These are phyloP conservation scores for Microsporum canis DNA, from an alignment of 2,329 filamentous ascomycete genomes.

Conservation along the genomic window DNA sequence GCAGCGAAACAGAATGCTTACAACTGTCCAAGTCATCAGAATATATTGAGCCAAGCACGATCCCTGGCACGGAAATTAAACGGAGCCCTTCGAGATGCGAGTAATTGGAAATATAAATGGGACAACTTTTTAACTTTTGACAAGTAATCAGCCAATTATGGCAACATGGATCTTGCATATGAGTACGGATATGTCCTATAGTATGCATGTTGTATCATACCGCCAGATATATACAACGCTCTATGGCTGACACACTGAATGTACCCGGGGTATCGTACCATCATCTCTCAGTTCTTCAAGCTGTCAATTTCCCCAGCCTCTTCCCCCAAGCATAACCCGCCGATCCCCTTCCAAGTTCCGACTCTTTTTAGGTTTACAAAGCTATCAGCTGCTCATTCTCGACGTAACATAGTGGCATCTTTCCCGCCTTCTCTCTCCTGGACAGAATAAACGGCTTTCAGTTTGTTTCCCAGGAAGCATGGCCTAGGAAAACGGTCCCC, in stretches of 20 bases:
- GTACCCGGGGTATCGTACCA: neutral
- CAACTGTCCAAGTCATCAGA: neutral
- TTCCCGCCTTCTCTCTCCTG: neutral
- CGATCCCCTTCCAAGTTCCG: neutral
- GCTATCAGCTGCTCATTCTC: neutral
- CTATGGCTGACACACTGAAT: neutral
- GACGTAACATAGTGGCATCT: neutral
- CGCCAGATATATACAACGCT: neutral
- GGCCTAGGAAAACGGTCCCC: neutral
- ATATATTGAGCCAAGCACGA: neutral
- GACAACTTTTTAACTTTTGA: neutral
- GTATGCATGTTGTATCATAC: neutral
- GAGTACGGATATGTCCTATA: too few relatives aligned
- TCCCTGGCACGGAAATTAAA: constrained; percentile 4
- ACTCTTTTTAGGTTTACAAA: neutral
- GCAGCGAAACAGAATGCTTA: neutral
- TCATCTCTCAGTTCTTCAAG: neutral
- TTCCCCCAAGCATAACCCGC: neutral
- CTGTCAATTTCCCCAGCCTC: neutral
- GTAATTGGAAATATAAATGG: neutral
- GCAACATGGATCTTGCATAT: neutral
- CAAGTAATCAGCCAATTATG: neutral
- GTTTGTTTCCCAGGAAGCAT: neutral
- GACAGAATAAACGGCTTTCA: neutral
- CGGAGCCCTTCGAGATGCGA: constrained; percentile 4